These are phyloP conservation scores for Fraxinus angustifolia DNA, from an alignment of 305 asterid genomes.

Conservation along the genomic window DNA sequence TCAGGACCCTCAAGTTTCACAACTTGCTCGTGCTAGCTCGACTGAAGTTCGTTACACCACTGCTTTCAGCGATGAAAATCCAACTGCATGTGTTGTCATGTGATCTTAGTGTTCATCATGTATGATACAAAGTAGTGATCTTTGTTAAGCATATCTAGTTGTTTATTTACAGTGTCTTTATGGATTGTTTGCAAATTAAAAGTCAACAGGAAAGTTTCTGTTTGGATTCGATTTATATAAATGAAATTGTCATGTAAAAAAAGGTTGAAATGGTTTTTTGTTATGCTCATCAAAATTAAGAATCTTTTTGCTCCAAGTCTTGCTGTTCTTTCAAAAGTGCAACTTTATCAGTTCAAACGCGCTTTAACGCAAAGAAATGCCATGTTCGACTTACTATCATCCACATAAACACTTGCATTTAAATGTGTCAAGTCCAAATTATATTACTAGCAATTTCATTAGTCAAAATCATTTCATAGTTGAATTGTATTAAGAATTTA, in stretches of 20 bases:
- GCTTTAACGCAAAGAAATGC: background rate
- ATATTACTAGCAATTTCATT: no score
- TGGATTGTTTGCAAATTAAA: background rate
- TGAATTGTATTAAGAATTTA: no score
- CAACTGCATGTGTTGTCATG: conserved; percentile 73
- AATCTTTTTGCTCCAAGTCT: background rate
- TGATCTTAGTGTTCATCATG: conserved; percentile 28
- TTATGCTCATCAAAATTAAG: background rate
- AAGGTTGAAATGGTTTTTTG: background rate
- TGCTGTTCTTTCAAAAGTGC: background rate
- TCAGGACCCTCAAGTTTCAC: conserved; percentile 50
- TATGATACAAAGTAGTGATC: background rate
- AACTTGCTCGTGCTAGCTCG: conserved; percentile 80
- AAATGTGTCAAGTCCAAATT: no score
- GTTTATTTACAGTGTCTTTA: background rate
- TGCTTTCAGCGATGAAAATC: conserved; percentile 86
- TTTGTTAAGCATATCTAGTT: background rate
- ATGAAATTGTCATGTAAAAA: background rate
- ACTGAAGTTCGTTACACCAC: conserved; percentile 89
- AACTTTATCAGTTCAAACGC: background rate
- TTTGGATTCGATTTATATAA: background rate
- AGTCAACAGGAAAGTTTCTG: conserved; percentile 10
- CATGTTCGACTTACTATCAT: background rate
- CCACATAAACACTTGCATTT: background rate
- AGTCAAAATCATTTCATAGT: no score